Base-by-base conservation (phyloP, 2,329 filamentous ascomycete species). In the Colletotrichum incanum region DNA sequence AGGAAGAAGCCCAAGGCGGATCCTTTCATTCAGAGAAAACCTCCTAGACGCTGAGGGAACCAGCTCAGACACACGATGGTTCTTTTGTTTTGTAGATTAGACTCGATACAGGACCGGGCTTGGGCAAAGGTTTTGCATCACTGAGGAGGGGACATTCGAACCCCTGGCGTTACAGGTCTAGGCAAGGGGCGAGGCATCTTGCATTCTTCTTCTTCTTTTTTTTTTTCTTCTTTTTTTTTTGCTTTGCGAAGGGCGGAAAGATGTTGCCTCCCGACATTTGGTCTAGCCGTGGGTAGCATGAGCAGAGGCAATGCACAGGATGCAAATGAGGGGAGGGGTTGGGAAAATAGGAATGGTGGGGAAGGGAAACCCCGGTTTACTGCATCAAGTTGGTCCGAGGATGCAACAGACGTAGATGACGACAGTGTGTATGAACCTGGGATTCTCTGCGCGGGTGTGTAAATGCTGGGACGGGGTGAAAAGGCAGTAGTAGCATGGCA, bases 11-110 rank as follows among this genome's bases (percentile, higher is more conserved):
- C 76, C 6, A 80, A 83, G n/a, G 80, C 81, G 3, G 86, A 85
- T 71, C 83, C 84, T 18, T 86, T 87, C 69, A 84, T 87, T 26
- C 81, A 82, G 60, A 82, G 82, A 74, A 83, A 79, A 64, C 80
- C 76, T 54, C 74, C 74, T 23, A 66, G 61, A 78, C 64, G 66
- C 18, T 75, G 49, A 72, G 72, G 45, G 28, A 61, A 23, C 34
- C 14, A 26, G 4, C 20, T 41, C 20, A 49, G 54, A 34, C 18
- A 31, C 31, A 18, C 11, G 67, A 71, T 31, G 75, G 76, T 58
- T 62, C 16, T 63, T 60, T 65, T 34, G 34, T 67, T 37, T 61
- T 61, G 47, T 67, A 55, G 65, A 72, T 52, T 72, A 72, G 54
- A 69, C 43, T 70, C 39, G 39, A 59, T 60, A 65, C 37, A 59